phyloP scores from a whole-genome alignment of 805 yeast species.

The Candida corydali region DNA sequence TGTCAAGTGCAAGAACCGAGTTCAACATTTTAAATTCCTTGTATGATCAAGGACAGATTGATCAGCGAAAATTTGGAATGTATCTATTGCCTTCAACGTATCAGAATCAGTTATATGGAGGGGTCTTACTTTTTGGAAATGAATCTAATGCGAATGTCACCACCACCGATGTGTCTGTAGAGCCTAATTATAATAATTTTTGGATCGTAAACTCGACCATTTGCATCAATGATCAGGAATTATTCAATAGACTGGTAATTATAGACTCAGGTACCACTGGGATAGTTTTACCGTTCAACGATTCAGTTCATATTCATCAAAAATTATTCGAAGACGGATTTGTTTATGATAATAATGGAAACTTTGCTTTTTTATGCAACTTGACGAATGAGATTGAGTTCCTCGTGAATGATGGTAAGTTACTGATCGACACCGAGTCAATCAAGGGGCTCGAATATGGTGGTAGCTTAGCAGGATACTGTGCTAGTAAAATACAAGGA shows the following conservation, averaged over 20 bases:
- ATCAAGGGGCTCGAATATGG: constrained; percentile 50
- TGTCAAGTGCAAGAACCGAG: constrained; percentile 43
- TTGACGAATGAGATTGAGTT: constrained; percentile 38
- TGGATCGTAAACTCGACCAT: constrained; percentile 51
- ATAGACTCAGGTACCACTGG: constrained; percentile 69
- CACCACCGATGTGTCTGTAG: constrained; percentile 35
- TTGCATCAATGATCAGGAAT: constrained; percentile 13
- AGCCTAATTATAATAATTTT: constrained; percentile 32
- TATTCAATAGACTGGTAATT: constrained; percentile 38
- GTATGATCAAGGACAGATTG: constrained; percentile 28
- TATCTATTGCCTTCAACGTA: constrained; percentile 12
- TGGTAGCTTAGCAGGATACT: constrained; percentile 40
- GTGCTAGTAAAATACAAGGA: constrained; percentile 66
- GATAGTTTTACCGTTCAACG: constrained; percentile 49
- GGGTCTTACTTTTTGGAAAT: constrained; percentile 23
- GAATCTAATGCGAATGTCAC: constrained; percentile 25
- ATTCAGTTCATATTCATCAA: constrained; percentile 49
- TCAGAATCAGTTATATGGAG: constrained; percentile 18
- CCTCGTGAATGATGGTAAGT: constrained; percentile 40
- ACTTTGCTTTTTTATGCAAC: constrained; percentile 58
- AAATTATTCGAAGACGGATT: constrained; percentile 42
- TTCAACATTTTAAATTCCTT: constrained; percentile 40
- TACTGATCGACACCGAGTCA: constrained; percentile 35
- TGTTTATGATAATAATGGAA: constrained; percentile 52
- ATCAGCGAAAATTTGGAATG: constrained; percentile 35